phyloP scores from a whole-genome alignment of 2,329 filamentous ascomycete species.

The Elsinoe arachidis region DNA sequence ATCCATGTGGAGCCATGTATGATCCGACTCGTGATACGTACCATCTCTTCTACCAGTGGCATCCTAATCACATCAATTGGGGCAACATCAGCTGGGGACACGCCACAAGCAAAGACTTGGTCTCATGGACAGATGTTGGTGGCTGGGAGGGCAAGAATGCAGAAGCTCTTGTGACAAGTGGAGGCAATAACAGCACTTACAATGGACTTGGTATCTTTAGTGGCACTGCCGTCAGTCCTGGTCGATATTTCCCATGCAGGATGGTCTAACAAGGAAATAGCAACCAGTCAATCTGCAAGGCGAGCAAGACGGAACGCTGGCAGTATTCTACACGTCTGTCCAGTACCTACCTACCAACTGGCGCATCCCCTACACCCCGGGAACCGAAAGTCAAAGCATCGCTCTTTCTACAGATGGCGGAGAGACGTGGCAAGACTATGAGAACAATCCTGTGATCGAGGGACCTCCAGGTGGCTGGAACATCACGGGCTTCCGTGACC shows the following conservation, averaged over 20 bases:
- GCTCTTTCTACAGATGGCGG: constrained; percentile 40
- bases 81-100: constrained; percentile 45
- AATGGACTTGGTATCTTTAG: constrained; percentile 47
- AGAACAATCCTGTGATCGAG: constrained; percentile 38
- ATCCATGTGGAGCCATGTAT: constrained; percentile 45
- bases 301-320: constrained; percentile 38
- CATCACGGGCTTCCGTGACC: constrained; percentile 34
- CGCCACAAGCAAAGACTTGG: constrained; percentile 42
- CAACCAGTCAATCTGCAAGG: constrained; percentile 42
- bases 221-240: constrained; percentile 31
- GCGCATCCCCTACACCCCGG: constrained; percentile 35
- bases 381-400: constrained; percentile 40
- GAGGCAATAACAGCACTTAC: constrained; percentile 36
- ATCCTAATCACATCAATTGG: constrained; percentile 40
- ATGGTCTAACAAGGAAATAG: background rate
- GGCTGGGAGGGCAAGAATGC: constrained; percentile 39
- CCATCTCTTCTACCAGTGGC: constrained; percentile 47
- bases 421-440: constrained; percentile 39
- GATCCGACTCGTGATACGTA: constrained; percentile 41
- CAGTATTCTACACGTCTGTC: constrained; percentile 42
- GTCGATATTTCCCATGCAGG: background rate
- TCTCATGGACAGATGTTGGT: constrained; percentile 38
- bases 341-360: constrained; percentile 39
- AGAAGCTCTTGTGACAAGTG: constrained; percentile 27
- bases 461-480: constrained; percentile 38